phyloP scores from a whole-genome alignment of 78 protist genomes.

The Mantamonas sphyraenae region DNA sequence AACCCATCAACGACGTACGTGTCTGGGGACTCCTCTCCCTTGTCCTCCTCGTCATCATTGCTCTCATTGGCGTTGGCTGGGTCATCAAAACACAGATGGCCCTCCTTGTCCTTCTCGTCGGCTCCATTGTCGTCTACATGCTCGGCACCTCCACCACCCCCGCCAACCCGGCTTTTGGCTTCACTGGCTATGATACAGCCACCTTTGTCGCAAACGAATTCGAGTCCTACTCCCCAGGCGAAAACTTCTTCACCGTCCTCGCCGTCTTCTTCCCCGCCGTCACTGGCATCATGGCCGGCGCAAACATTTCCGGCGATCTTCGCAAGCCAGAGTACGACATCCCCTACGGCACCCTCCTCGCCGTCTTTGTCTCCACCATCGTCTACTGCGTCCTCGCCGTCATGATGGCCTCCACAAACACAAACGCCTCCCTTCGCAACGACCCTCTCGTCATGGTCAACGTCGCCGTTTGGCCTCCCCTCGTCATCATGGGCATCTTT shows the following conservation, averaged over 20 bases:
- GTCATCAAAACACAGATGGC: background rate
- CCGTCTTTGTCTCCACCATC: constrained; percentile 10
- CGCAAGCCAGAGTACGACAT: constrained; percentile 38
- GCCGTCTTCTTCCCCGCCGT: constrained; percentile 70
- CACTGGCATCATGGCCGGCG: constrained; percentile 77
- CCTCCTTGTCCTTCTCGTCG: constrained; percentile 2
- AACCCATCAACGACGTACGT: background rate
- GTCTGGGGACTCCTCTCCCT: background rate
- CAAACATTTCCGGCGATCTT: constrained; percentile 72
- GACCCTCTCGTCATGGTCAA: background rate
- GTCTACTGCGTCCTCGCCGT: background rate
- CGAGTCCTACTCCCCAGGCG: constrained; percentile 6
- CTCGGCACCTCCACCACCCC: background rate
- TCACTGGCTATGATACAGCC: background rate
- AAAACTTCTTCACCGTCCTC: constrained; percentile 22
- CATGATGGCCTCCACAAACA: background rate
- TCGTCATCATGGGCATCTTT: constrained; percentile 14
- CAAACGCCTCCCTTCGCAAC: background rate
- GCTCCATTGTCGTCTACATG: background rate
- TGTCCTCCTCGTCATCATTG: constrained; percentile 7
- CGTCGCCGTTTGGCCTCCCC: background rate
- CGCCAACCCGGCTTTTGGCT: background rate
- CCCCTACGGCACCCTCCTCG: constrained; percentile 54
- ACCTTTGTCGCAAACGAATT: background rate
- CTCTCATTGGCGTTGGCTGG: constrained; percentile 20